Base-by-base conservation (phyloP, 2,329 filamentous ascomycete species). In the Plectosphaerella plurivora region DNA sequence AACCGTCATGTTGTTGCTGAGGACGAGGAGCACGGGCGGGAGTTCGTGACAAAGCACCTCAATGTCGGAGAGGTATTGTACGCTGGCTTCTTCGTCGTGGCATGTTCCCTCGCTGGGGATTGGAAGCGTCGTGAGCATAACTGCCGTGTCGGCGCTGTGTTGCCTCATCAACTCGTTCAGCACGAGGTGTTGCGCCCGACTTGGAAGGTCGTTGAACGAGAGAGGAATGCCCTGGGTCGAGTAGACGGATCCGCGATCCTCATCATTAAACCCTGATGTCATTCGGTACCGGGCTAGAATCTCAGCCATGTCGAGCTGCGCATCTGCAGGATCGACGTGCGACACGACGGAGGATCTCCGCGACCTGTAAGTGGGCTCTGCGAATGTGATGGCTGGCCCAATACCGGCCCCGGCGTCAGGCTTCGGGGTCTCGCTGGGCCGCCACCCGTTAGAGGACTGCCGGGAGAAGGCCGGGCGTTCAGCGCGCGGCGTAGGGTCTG, bases 1-100 rank as follows among this genome's bases (percentile, higher is more conserved):
- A 46, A 95, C 90, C 15, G 89, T 95, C 87, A 95, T 91, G 62
- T 86, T 91, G 68, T 95, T 95, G 68, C 88, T 91, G 69, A 95
- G 80, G 39, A 96, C 88, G 66, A 96, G 73, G 61, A 95, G 67
- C 45, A 84, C 83, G 1, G 91, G 90, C 25, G 90, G 89, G 55
- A 93, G 71, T 11, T 82, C 87, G 61, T 87, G 82, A 66, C 88
- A 93, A 53, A 96, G 70, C 2, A 94, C 81, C 67, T 94, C 88
- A 54, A 93, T 74, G 67, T 91, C 87, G 48, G 82, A 86, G 47
- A 96, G 73, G 67, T 94, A 96, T 56, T 81, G 80, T 53, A 89
- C 72, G 60, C 88, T 89, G 16, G 87, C 83, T 41, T 75, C 73
- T 65, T 90, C 87, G 56, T 85, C 88, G 53, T 79, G 72, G 62